Base-by-base conservation (phyloP, 129 eudicot species). In the Arctium minus region DNA sequence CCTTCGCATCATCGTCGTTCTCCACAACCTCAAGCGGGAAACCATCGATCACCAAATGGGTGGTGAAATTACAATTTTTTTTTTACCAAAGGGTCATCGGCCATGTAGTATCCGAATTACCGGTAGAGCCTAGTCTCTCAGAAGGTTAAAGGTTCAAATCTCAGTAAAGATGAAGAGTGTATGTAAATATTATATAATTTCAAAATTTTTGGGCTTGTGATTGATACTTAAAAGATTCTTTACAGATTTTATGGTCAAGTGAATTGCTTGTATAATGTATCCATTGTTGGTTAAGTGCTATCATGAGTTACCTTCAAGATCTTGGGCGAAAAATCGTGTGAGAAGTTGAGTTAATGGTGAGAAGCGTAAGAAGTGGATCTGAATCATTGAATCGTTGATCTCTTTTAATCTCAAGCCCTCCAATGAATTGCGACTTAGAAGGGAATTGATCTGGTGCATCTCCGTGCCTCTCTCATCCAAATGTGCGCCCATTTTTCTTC, bases 1-100 rank as follows among this genome's bases (percentile, higher is more conserved):
- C 85, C 84, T 60, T 77, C 53, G 11, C 74, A 74, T 33, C 87
- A 77, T 72, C 79, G 77, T 77, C 86, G 88, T 29, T 88, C 92
- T 29, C 88, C 89, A 46, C 84, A 79, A 42, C 77, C 53, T 86
- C 82, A 74, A 72, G 87, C 76, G 50, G 83, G 80, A 32, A 85
- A 80, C 12, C 85, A 73, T 17, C 82, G 73, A n/a, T 77, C 86
- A 4, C 78, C 89, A 48, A 81, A 68, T 38, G 79, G 82, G 53
- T 30, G 85, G 76, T 88, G 76, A 83, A 79, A 2, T 72, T 65
- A 73, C 81, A 17, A 56, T 4, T 22, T 22, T 22, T 22, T 13
- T 18, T 33, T 80, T 29, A 60, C 40, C 18, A 56, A 56, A 56
- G 65, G 65, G 65, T 56, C 7, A 15, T 56, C 15, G 27, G 27